Conservation (phyloP, 2,329 filamentous ascomycete genomes). For the Pyrenochaeta sp. region DNA sequence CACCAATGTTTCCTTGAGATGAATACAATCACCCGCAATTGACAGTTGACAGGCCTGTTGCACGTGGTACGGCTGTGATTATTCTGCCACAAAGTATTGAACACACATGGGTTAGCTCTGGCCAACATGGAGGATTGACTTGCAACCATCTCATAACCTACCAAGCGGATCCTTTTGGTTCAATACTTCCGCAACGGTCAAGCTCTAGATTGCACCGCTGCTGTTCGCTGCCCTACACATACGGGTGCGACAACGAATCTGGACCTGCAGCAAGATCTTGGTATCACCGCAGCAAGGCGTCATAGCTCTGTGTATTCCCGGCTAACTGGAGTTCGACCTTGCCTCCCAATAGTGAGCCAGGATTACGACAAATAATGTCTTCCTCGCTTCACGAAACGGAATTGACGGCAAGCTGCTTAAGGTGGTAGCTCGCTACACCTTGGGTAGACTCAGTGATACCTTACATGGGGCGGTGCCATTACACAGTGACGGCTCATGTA, state of each 20-base stretch:
- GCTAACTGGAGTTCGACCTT: constrained; percentile 10
- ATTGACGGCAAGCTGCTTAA: constrained; percentile 7
- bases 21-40: constrained; percentile 24
- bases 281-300: constrained; percentile 17
- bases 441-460: constrained; percentile 8
- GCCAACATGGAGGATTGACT: no score
- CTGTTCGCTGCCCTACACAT: constrained; percentile 14
- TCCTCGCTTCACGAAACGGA: constrained; percentile 1
- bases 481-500: no score
- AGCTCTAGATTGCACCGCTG: constrained; percentile 1
- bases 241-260: constrained; percentile 20
- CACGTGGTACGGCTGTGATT: constrained; percentile 11
- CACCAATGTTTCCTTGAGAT: background rate
- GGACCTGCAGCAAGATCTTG: constrained; percentile 22
- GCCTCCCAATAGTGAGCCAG: constrained; percentile 11
- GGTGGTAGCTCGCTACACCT: constrained; percentile 9
- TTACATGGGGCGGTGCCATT: constrained; percentile 19
- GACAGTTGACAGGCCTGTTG: constrained; percentile 30
- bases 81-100: constrained; percentile 15
- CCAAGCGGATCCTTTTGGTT: no score
- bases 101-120: no score
- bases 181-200: no score
- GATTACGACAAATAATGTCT: background rate
- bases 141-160: no score
- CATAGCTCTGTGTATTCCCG: constrained; percentile 17